A percentile compares a stretch with the other conserved stretches of the same genome.
Conservation (phyloP, 176 grass and related monocot species). For the Cenchrus purpureus region DNA sequence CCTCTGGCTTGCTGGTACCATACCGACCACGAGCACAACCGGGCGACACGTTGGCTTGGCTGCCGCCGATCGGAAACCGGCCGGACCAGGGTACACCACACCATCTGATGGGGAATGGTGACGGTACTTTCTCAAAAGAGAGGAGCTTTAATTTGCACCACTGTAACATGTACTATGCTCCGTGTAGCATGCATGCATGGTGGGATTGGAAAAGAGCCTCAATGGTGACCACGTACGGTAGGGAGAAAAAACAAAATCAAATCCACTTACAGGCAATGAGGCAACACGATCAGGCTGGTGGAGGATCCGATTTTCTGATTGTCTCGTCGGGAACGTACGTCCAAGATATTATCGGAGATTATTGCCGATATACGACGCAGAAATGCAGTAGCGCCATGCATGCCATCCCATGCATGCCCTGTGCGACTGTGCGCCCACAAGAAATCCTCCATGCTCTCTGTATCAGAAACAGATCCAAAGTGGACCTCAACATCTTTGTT, state of each 20-base stretch:
- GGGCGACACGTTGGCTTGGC: constrained; percentile 20
- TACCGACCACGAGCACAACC: constrained; percentile 18
- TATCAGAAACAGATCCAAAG: neutral
- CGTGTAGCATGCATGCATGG: neutral
- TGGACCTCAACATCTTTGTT: constrained; percentile 6
- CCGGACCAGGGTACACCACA: neutral
- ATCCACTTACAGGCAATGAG: neutral
- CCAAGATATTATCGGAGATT: neutral
- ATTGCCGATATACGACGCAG: too few species aligned
- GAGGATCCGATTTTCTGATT: neutral
- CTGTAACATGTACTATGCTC: neutral
- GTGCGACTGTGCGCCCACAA: neutral
- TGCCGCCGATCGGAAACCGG: neutral
- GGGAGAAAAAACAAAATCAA: too few species aligned
- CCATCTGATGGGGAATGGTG: neutral
- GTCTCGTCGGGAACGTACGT: neutral
- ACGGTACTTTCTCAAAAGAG: neutral
- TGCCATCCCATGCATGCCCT: neutral
- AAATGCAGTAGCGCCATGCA: neutral
- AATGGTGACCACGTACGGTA: neutral
- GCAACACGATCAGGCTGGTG: neutral
- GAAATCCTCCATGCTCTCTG: neutral
- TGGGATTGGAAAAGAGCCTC: neutral
- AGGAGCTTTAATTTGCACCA: neutral
- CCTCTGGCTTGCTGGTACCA: constrained; percentile 14